These are phyloP conservation scores for Cucurbitaria berberidis DNA, from an alignment of 2,329 filamentous ascomycete genomes.

Conservation along the genomic window DNA sequence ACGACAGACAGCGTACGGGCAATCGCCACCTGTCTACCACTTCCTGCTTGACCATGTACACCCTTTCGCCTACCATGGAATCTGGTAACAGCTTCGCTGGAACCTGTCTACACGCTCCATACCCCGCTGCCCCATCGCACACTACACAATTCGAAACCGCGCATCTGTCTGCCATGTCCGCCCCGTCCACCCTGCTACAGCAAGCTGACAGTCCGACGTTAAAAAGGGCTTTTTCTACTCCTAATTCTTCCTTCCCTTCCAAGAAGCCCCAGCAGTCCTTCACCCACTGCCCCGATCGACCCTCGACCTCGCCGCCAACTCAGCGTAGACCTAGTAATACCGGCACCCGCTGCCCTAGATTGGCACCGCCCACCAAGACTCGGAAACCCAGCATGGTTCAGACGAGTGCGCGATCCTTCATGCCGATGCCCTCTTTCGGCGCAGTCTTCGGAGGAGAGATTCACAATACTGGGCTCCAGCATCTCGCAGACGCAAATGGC, in stretches of 20 bases:
- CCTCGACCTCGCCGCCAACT: constrained; percentile 8
- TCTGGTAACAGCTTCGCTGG: constrained; percentile 3
- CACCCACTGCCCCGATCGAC: constrained; percentile 13
- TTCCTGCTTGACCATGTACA: constrained; percentile 11
- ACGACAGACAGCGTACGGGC: constrained; percentile 10
- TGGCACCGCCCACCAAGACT: constrained; percentile 18
- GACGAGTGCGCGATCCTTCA: constrained; percentile 43
- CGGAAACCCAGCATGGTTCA: constrained; percentile 47
- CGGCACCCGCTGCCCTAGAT: constrained; percentile 25
- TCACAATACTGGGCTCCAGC: constrained; percentile 53
- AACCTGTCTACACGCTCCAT: constrained; percentile 6
- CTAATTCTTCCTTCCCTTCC: constrained; percentile 43
- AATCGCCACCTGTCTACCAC: constrained; percentile 13
- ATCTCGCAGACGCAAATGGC: constrained; percentile 50
- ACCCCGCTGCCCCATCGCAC: constrained; percentile 8
- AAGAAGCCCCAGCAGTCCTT: constrained; percentile 34
- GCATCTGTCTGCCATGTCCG: constrained; percentile 29
- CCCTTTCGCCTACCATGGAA: constrained; percentile 12
- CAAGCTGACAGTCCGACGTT: constrained; percentile 45
- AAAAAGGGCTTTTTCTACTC: constrained; percentile 45
- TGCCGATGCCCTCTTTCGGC: constrained; percentile 74
- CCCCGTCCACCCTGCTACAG: constrained; percentile 29
- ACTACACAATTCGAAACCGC: constrained; percentile 11
- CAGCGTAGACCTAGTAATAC: constrained; percentile 23
- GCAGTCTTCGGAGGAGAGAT: constrained; percentile 73